Evolutionary conservation across 1,139 yeast species (phyloP).

Genomic region (Debaryomyces sp.): DNA sequence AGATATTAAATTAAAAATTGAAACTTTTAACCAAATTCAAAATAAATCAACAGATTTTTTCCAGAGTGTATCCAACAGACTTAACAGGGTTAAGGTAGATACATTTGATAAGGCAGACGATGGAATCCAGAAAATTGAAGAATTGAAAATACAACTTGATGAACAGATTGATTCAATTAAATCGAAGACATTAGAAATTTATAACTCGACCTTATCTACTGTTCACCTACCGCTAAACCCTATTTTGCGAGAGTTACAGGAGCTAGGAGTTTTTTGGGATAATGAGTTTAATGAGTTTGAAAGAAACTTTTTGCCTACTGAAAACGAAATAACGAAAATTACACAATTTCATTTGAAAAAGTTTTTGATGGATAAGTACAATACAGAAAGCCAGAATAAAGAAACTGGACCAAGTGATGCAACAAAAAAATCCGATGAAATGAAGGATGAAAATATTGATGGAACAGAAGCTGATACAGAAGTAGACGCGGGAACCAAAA

Average conservation of each 20-base stretch:
- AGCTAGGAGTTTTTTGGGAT: constrained; percentile 88
- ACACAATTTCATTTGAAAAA: constrained; percentile 87
- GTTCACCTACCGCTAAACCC: constrained; percentile 72
- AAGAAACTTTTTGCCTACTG: constrained; percentile 78
- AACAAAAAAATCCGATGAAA: constrained; percentile 5
- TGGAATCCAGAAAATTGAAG: constrained; percentile 61
- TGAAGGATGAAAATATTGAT: constrained; percentile 2
- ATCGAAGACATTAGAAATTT: constrained; percentile 53
- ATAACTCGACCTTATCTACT: constrained; percentile 59
- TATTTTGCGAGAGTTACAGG: constrained; percentile 73
- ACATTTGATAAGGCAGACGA: constrained; percentile 71
- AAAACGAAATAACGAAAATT: constrained; percentile 87
- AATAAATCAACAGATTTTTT: constrained; percentile 64
- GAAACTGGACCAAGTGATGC: constrained; percentile 15
- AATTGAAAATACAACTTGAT: constrained; percentile 55
- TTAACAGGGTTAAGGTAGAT: constrained; percentile 81
- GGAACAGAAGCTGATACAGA: neutral
- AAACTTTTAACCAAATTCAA: constrained; percentile 57
- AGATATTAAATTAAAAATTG: constrained; percentile 70
- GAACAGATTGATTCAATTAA: constrained; percentile 53
- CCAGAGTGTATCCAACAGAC: constrained; percentile 69
- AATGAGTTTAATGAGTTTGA: constrained; percentile 83
- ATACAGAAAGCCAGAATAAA: constrained; percentile 31
- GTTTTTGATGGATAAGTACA: constrained; percentile 59
- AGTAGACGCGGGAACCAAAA: neutral